Evolutionary conservation across 2,329 filamentous ascomycete species (phyloP).

Genomic region (Fusarium mundagurra): DNA sequence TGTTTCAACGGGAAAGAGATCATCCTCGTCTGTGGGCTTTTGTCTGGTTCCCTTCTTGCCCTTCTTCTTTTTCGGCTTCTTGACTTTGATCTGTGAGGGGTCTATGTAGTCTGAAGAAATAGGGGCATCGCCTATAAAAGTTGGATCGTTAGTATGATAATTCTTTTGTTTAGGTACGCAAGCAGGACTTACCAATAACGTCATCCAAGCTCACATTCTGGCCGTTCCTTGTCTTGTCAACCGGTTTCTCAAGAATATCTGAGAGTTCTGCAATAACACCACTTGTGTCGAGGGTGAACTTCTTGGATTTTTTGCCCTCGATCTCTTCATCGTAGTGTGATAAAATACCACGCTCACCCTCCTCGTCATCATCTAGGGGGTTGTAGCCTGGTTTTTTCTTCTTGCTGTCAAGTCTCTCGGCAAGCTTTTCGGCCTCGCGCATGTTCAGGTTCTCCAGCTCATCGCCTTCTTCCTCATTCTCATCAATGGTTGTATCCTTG

Average conservation of each 20-base stretch:
- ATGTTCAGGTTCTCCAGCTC: conserved; percentile 84
- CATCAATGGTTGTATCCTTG: conserved; percentile 89
- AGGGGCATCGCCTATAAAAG: conserved; percentile 44
- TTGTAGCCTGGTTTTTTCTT: conserved; percentile 93
- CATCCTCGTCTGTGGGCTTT: conserved; percentile 72
- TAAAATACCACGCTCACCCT: conserved; percentile 74
- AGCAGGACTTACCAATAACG: conserved; percentile 60
- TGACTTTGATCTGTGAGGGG: conserved; percentile 86
- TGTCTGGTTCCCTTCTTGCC: conserved; percentile 80
- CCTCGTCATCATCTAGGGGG: conserved; percentile 76
- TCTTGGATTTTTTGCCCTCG: conserved; percentile 85
- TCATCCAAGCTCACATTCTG: conserved; percentile 85
- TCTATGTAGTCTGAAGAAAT: conserved; percentile 86
- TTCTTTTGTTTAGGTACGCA: neutral
- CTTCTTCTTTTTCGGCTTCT: conserved; percentile 96
- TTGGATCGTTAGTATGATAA: conserved; percentile 13
- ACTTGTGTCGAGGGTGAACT: conserved; percentile 84
- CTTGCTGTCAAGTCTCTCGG: conserved; percentile 84
- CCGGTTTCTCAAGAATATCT: conserved; percentile 62
- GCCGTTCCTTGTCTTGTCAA: conserved; percentile 68
- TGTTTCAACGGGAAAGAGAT: conserved; percentile 60
- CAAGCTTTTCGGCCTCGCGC: conserved; percentile 75
- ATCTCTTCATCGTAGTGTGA: conserved; percentile 97
- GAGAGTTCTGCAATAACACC: conserved; percentile 74
- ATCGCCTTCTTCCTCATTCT: conserved; percentile 87